These are phyloP conservation scores for Botryococcus braunii DNA, from an alignment of 163 green algal genomes.

Conservation along the genomic window DNA sequence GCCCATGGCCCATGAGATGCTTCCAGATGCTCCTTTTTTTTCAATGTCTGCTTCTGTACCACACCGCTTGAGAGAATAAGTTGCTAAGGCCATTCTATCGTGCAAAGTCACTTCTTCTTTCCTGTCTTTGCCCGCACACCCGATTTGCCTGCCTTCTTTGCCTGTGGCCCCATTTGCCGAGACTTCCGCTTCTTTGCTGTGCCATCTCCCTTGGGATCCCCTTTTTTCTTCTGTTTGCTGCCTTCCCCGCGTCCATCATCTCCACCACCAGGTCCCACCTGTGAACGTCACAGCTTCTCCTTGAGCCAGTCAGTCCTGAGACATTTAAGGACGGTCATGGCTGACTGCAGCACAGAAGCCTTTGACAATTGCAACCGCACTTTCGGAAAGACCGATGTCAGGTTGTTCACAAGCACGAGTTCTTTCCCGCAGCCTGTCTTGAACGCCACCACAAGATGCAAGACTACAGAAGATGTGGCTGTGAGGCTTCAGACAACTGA, in stretches of 20 bases:
- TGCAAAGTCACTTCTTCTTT: neutral
- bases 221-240: neutral
- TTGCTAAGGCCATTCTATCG: too few relatives aligned
- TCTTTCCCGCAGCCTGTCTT: too few relatives aligned
- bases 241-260: neutral
- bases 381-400: neutral
- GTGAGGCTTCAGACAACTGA: too few relatives aligned
- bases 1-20: too few relatives aligned
- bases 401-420: neutral
- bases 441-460: too few relatives aligned
- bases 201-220: neutral
- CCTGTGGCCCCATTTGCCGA: too few relatives aligned
- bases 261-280: neutral
- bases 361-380: neutral
- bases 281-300: neutral
- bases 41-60: too few relatives aligned
- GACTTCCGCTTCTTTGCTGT: neutral
- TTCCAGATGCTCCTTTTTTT: too few relatives aligned
- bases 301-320: neutral
- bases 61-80: too few relatives aligned
- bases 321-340: neutral
- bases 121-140: neutral
- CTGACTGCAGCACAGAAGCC: neutral
- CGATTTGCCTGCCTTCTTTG: conserved; percentile 8
- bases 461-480: too few relatives aligned